Conservation (phyloP, 345 rosid genomes). For the Hibiscus mutabilis region DNA sequence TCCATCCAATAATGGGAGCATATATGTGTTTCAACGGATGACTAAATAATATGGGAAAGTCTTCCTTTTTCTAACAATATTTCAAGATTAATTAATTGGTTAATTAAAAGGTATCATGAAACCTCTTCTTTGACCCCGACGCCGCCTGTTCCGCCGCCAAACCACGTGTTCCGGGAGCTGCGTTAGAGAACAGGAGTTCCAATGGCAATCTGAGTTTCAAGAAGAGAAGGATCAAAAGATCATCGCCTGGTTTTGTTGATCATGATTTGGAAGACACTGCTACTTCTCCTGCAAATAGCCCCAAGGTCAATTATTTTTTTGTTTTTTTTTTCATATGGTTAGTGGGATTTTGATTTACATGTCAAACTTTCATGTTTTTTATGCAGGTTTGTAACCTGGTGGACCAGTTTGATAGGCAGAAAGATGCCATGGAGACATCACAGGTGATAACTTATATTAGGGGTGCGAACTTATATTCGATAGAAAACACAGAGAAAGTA, state of each 20-base stretch:
- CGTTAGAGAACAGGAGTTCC: not conserved
- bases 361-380: not conserved
- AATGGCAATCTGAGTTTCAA: constrained; percentile 17
- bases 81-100: not conserved
- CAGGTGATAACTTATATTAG: no score
- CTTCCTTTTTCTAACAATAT: not conserved
- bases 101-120: not conserved
- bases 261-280: constrained; percentile 61
- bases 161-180: constrained; percentile 3
- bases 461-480: no score
- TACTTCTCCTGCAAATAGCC: constrained; percentile 42
- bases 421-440: constrained; percentile 17
- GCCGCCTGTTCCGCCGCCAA: constrained; percentile 31
- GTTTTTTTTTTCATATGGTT: not conserved
- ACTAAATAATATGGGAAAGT: not conserved
- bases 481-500: no score
- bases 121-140: constrained; percentile 29
- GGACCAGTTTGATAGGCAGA: constrained; percentile 21
- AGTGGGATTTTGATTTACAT: not conserved
- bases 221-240: constrained; percentile 29
- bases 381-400: constrained; percentile 22
- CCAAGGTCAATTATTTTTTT: constrained; percentile 27
- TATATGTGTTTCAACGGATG: not conserved
- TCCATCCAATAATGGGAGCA: constrained; percentile 2
- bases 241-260: constrained; percentile 17